Base-by-base conservation (phyloP, 148 eudicot species). In the Drosera capensis region DNA sequence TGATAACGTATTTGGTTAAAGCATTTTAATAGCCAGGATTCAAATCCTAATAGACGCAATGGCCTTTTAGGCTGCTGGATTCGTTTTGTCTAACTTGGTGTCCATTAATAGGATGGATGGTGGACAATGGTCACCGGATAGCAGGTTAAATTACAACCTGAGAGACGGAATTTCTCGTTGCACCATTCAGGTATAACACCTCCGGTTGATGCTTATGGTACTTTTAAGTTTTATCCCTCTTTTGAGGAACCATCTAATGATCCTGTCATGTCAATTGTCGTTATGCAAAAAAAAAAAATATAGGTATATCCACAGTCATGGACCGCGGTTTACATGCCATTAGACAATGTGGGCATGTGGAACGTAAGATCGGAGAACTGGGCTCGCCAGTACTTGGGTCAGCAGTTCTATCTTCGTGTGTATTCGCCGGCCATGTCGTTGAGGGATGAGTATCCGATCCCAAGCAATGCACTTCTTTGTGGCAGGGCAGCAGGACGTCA, bases 291-390 rank as follows among this genome's bases (percentile, higher is more conserved):
- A 5, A 15, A 19, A 1, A 12, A 29, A 14, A 31, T 46, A 49
- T 53, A 67, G 79, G 80, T 73, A 3, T 73, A 71, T 66, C 80
- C 85, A 2, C 62, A 44, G 2, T 78, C 84, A 22, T 73, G 84
- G 84, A 78, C 79, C 15, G 77, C 79, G 24, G 37, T 64, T 1
- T 78, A 78, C 50, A 65, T 78, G 62, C 79, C 84, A 8, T 41
- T 77, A n/a, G 79, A 72, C 71, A 77, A 77, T 46, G 83, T 77
- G 21, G 83, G 84, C 42, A 78, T 78, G 79, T 70, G 85, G 80
- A 73, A 73, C 26, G 24, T 73, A 20, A 62, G 85, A 51, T 73
- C 85, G 2, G 71, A 71, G 55, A 73, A 70, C 59, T 78, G 85
- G 85, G 77, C 68, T 31, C 62, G 80, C 14, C 77, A 65, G 38